Evolutionary conservation across 1,284 basidiomycete species (phyloP), one percentile per base, ranked within the genome.

Genomic region (Cryptococcus maquisensis): DNA sequence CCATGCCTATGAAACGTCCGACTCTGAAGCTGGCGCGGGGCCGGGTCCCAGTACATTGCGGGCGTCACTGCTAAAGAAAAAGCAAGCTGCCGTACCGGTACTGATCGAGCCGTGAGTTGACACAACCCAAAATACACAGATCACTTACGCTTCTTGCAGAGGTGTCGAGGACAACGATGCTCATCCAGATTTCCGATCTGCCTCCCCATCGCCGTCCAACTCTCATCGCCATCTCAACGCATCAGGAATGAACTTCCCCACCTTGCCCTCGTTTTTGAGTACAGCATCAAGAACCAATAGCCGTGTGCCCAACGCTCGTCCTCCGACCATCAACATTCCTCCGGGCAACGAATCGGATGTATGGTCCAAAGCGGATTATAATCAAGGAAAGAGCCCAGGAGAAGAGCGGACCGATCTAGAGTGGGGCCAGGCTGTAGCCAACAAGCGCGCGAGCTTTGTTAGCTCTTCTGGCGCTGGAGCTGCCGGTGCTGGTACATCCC

Each of bases 51-150:
- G 48, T 42, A 60, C 50, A 24, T 32, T 66, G 15, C 54, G 51
- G 18, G 47, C 62, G 23, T n/a, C 52, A 2, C 43, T 66, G 26
- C 44, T 50, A 28, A 53, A 59, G 40, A 60, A 50, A 35, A 62
- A 56, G 38, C 64, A 60, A 41, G 61, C 43, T 28, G 58, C 48
- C 2, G 66, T 74, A 0, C 72, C 72, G 3, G 61, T 63, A 1
- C 57, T 74, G 0, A 60, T 73, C 20, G 71, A 71, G 56, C 71
- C 70, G 63, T 70, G 53, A 59, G 65, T 61, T 21, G 10, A 23
- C 10, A 10, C 18, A 32, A 10, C 28, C 28, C 10, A 10, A 10
- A 10, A 32, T 32, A 6, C 4, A 10, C 28, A 10, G 28, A 32
- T 32, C 28, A 32, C 28, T 24, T 3, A 28, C 23, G 18, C 20